A percentile compares a stretch with the other conserved stretches of the same genome.
These are phyloP conservation scores for Nakaseomyces glabratus DNA, from an alignment of 1,139 yeast genomes.

Conservation along the genomic window DNA sequence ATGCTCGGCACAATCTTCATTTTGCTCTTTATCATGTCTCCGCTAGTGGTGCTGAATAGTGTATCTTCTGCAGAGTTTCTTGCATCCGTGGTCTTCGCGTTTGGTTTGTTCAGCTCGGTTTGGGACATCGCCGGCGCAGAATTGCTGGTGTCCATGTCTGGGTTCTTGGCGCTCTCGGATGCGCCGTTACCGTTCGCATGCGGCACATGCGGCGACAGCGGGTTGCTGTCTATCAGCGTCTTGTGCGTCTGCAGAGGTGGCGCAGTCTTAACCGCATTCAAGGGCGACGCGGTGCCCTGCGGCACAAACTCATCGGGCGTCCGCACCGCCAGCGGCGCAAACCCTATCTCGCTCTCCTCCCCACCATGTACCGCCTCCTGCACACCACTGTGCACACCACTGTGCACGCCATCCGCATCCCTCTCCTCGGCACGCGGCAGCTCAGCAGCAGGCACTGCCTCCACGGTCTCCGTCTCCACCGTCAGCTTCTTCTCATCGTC, in stretches of 20 bases:
- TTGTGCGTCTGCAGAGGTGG: constrained; percentile 1
- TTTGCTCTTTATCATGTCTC: constrained; percentile 3
- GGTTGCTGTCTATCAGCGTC: constrained; percentile 23
- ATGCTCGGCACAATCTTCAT: constrained; percentile 4
- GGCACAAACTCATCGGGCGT: not conserved
- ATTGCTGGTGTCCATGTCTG: not conserved
- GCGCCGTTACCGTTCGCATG: not conserved
- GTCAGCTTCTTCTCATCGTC: constrained; percentile 28
- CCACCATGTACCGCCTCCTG: constrained; percentile 1
- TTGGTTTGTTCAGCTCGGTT: not conserved
- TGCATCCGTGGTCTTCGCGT: not conserved
- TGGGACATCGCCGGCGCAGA: constrained; percentile 4
- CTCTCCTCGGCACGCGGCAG: constrained; percentile 8
- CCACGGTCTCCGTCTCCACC: constrained; percentile 33
- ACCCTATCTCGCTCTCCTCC: not conserved
- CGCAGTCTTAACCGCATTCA: constrained; percentile 5
- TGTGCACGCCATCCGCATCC: not conserved
- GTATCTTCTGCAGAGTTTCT: too few relatives aligned
- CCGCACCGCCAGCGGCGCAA: not conserved
- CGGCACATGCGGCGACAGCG: constrained; percentile 24
- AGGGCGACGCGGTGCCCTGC: constrained; percentile 1
- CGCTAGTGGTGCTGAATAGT: too few relatives aligned
- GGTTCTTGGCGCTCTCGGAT: not conserved
- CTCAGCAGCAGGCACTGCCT: constrained; percentile 22
- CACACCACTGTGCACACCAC: not conserved